phyloP scores from a whole-genome alignment of 352 stramenopile species.

The Phytophthora capsici region DNA sequence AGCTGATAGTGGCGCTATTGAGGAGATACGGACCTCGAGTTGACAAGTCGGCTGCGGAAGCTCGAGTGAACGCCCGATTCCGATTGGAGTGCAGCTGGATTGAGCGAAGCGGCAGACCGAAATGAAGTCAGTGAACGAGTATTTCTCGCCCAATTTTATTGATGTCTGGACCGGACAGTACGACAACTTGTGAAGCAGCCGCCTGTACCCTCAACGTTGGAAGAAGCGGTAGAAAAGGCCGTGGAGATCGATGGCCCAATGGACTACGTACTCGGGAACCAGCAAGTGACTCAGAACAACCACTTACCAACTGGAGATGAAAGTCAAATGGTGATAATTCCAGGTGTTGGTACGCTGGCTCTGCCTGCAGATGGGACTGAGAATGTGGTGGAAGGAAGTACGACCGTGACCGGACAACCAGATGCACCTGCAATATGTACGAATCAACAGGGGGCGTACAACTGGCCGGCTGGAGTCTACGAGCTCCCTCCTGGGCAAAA shows the following conservation, averaged over 20 bases:
- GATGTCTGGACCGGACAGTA: background rate
- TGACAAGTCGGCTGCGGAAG: background rate
- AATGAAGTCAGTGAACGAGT: constrained; percentile 3
- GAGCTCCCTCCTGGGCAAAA: too few species aligned
- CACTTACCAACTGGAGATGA: too few species aligned
- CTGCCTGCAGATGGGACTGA: background rate
- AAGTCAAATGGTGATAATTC: too few species aligned
- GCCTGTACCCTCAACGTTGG: background rate
- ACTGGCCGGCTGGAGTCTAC: too few species aligned
- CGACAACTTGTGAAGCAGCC: background rate
- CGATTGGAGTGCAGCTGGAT: too few species aligned
- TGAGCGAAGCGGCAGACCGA: background rate
- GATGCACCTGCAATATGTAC: too few species aligned
- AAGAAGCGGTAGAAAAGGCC: constrained; percentile 3
- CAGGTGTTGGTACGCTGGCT: too few species aligned
- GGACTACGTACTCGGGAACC: too few species aligned
- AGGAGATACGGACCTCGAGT: background rate
- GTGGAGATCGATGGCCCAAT: background rate
- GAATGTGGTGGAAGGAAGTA: too few species aligned
- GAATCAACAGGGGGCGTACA: too few species aligned
- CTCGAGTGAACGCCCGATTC: background rate
- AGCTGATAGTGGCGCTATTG: constrained; percentile 6
- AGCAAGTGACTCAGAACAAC: too few species aligned
- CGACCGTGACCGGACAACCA: too few species aligned
- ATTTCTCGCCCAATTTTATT: background rate